Evolutionary conservation across 345 rosid genomes (phyloP).

Genomic region (Cardamine occulta): DNA sequence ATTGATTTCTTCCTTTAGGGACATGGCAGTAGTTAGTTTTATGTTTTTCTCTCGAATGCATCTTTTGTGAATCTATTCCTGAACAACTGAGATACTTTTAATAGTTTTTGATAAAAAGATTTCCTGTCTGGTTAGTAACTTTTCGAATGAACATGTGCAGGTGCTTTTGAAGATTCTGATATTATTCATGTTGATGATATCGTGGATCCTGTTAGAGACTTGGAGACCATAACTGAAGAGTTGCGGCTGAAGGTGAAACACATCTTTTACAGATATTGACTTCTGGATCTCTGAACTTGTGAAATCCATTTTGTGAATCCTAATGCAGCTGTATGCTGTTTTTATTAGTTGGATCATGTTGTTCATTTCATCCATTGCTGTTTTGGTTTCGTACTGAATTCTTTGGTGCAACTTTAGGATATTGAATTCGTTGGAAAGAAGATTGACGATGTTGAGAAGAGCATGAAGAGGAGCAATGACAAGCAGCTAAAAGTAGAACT

Average conservation of each 20-base stretch:
- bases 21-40: slow-evolving; percentile 4
- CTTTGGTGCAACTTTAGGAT: slow-evolving; percentile 58
- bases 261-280: slow-evolving; percentile 13
- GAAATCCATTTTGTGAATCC: neutral
- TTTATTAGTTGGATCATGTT: slow-evolving; percentile 1
- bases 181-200: slow-evolving; percentile 94
- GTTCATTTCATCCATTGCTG: neutral
- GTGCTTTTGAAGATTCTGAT: slow-evolving; percentile 97
- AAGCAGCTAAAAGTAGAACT: slow-evolving; percentile 83
- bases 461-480: slow-evolving; percentile 99
- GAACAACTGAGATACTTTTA: neutral
- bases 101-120: slow-evolving; percentile 1
- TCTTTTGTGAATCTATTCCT: slow-evolving; percentile 5
- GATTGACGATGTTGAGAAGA: slow-evolving; percentile 89
- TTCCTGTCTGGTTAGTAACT: slow-evolving; percentile 12
- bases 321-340: neutral
- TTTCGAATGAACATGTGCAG: slow-evolving; percentile 43
- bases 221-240: slow-evolving; percentile 81
- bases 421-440: slow-evolving; percentile 79
- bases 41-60: neutral
- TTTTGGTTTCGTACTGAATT: slow-evolving; percentile 27
- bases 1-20: neutral
- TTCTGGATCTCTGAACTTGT: slow-evolving; percentile 1
- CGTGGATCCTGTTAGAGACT: slow-evolving; percentile 94
- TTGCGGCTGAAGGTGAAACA: slow-evolving; percentile 75